Conservation (phyloP, 2,329 filamentous ascomycete genomes). For the Aureobasidium namibiae region DNA sequence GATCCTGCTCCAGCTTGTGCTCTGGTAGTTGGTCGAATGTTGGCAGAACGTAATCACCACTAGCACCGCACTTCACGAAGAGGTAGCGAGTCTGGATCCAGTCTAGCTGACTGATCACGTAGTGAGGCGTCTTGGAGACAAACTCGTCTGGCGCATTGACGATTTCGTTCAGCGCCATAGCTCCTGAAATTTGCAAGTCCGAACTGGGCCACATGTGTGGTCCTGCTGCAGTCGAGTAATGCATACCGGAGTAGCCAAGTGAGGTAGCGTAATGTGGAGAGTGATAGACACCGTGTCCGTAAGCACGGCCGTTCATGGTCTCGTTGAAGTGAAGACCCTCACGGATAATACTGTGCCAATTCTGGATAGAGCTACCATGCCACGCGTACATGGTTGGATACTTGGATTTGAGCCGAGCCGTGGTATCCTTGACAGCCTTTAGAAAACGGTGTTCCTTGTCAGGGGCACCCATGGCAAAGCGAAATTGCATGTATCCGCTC, state of each 20-base stretch:
- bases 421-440: constrained; percentile 47
- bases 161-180: constrained; percentile 75
- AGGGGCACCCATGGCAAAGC: constrained; percentile 79
- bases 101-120: constrained; percentile 66
- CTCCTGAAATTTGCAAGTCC: constrained; percentile 47
- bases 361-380: constrained; percentile 68
- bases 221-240: not conserved
- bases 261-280: constrained; percentile 53
- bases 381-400: constrained; percentile 74
- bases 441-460: constrained; percentile 76
- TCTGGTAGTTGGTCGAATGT: constrained; percentile 9
- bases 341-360: constrained; percentile 88
- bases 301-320: constrained; percentile 57
- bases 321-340: constrained; percentile 68
- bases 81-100: constrained; percentile 91
- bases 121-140: constrained; percentile 46
- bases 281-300: constrained; percentile 76
- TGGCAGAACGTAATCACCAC: constrained; percentile 15
- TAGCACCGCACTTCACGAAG: constrained; percentile 45
- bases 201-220: constrained; percentile 55
- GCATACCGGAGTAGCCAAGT: constrained; percentile 36
- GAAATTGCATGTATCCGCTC: constrained; percentile 66
- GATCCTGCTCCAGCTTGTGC: constrained; percentile 31
- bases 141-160: constrained; percentile 65
- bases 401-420: constrained; percentile 30